Evolutionary conservation across 345 rosid species (phyloP), one percentile per base, ranked within the genome.

Genomic region (Salix viminalis): DNA sequence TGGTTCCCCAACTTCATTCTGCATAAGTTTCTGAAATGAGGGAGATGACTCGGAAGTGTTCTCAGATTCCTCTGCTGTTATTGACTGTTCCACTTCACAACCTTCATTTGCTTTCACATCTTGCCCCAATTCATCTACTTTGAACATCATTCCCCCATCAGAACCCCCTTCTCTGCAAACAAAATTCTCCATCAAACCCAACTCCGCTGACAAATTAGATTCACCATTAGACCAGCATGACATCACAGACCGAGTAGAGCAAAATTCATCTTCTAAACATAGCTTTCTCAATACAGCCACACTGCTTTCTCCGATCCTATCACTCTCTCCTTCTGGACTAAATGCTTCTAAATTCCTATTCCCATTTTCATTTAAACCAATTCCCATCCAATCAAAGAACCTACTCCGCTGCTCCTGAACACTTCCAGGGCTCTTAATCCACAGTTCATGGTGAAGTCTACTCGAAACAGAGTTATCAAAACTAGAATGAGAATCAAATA

Each of bases 371-470:
- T 86, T 82, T 42, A 69, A 78, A 75, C 67, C 66, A 67, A 84
- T 67, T 69, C 83, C 89, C 62, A 80, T 84, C 84, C 80, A 83
- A 50, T 70, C 76, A 6, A 80, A 41, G 69, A 87, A 85, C 65
- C 69, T 82, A 52, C 65, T 28, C 19, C 93, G 91, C 10, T 92
- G 90, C 50, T 85, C 90, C 36, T 65, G 54, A 74, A 90, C 87
- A 78, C 92, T 92, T 76, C 66, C 72, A 8, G 86, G 92, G 70
- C 79, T 83, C 78, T 23, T 81, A 48, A 75, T 79, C 97, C 97
- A 91, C 70, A 87, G 26, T 14, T 87, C 90, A 36, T 80, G 83
- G 70, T 68, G 48, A 68, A 75, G 75, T 15, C 52, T 69, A 69
- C 60, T 48, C 6, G 81, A 61, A 78, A 73, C 71, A 65, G 65